Percentiles rank a stretch among this genome's conserved stretches.
Conservation (phyloP, 2,329 filamentous ascomycete species). For the Aureobasidium lini region DNA sequence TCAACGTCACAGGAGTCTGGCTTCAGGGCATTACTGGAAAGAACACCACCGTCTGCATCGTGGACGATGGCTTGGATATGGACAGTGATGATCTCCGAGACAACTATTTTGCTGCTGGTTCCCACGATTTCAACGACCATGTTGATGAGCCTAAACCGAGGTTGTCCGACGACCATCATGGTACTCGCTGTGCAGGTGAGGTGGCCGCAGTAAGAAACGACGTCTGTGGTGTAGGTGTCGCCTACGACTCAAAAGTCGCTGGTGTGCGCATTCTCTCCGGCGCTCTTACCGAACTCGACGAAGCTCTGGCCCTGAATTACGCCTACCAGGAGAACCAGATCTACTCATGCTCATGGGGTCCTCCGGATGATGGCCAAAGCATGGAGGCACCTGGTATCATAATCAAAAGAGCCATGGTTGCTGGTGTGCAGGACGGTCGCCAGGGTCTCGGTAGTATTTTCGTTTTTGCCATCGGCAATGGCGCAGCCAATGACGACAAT, state of each 20-base stretch:
- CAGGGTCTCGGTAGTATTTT: slow-evolving; percentile 80
- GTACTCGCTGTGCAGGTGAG: slow-evolving; percentile 90
- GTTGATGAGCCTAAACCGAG: slow-evolving; percentile 69
- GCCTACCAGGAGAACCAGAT: slow-evolving; percentile 87
- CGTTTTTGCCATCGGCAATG: slow-evolving; percentile 95
- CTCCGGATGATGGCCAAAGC: slow-evolving; percentile 81
- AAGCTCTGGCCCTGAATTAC: slow-evolving; percentile 88
- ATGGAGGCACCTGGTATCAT: slow-evolving; percentile 92
- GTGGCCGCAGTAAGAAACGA: slow-evolving; percentile 87
- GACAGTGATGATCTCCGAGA: slow-evolving; percentile 84
- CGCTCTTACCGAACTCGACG: slow-evolving; percentile 83
- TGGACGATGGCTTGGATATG: slow-evolving; percentile 95
- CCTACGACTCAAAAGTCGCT: slow-evolving; percentile 83
- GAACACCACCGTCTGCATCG: slow-evolving; percentile 83
- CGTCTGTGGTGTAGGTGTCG: slow-evolving; percentile 90
- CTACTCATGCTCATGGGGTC: slow-evolving; percentile 98
- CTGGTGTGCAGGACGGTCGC: slow-evolving; percentile 82
- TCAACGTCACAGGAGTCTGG: slow-evolving; percentile 96
- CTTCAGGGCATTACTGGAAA: slow-evolving; percentile 81
- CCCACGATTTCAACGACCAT: slow-evolving; percentile 92
- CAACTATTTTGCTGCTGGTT: slow-evolving; percentile 90
- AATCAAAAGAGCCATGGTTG: slow-evolving; percentile 84
- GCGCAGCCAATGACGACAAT: slow-evolving; percentile 79
- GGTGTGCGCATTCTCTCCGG: slow-evolving; percentile 90
- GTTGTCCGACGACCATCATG: slow-evolving; percentile 80